A percentile compares a stretch with the other conserved stretches of the same genome.
Conservation (phyloP, 1,284 basidiomycete species). For the Pseudozyma hubeiensis region DNA sequence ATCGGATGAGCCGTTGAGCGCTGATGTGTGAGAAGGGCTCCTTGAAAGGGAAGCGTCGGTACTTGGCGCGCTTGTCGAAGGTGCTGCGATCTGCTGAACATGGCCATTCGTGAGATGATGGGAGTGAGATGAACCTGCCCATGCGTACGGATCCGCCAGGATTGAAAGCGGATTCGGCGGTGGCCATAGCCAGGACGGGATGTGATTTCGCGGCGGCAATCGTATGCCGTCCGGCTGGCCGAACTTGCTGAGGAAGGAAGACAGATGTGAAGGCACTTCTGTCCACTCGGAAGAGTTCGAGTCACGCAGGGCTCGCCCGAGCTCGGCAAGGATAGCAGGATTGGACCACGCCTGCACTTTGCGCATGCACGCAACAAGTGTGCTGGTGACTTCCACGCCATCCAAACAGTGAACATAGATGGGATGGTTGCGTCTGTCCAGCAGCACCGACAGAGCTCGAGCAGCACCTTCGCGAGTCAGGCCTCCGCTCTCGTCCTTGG, state of each 20-base stretch:
- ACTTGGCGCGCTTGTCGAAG: not conserved
- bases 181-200: conserved; percentile 60
- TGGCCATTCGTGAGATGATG: conserved; percentile 5
- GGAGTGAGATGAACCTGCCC: conserved; percentile 23
- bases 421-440: conserved; percentile 60
- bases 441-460: conserved; percentile 53
- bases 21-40: conserved; percentile 7
- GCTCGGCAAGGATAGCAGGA: conserved; percentile 51
- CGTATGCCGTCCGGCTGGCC: conserved; percentile 61
- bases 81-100: conserved; percentile 3
- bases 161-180: conserved; percentile 35
- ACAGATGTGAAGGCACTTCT: conserved; percentile 54
- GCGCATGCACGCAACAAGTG: conserved; percentile 62
- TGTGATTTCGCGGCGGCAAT: conserved; percentile 51
- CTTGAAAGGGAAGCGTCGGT: conserved; percentile 7
- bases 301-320: conserved; percentile 53
- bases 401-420: conserved; percentile 67
- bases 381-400: conserved; percentile 61
- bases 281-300: conserved; percentile 52
- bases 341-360: conserved; percentile 64
- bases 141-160: conserved; percentile 39
- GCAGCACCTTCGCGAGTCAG: conserved; percentile 61
- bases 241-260: conserved; percentile 59
- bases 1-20: conserved; percentile 11
- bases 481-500: conserved; percentile 64